phyloP scores from a whole-genome alignment of 805 yeast species.

The Candida parachauliodes region DNA sequence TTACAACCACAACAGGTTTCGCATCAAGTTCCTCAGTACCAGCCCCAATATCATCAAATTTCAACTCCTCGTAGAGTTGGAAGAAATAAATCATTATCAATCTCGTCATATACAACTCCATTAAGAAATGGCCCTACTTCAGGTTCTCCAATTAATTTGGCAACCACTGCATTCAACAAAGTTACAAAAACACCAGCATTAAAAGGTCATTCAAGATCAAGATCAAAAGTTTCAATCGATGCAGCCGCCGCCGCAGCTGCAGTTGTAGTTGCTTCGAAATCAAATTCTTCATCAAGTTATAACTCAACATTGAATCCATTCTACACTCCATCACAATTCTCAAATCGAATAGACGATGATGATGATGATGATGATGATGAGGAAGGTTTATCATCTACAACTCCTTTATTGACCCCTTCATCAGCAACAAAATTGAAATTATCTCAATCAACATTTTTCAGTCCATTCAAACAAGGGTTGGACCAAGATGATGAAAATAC shows the following conservation, averaged over 20 bases:
- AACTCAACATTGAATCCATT: conserved; percentile 24
- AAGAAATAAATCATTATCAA: conserved; percentile 32
- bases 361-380: conserved; percentile 22
- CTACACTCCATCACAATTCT: conserved; percentile 24
- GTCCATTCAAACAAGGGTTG: conserved; percentile 13
- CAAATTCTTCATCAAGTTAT: conserved; percentile 9
- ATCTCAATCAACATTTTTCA: conserved; percentile 12
- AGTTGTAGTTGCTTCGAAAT: conserved; percentile 12
- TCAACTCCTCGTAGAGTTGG: conserved; percentile 34
- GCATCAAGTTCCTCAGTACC: conserved; percentile 8
- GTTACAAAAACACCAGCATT: conserved; percentile 36
- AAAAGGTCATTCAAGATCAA: conserved; percentile 37
- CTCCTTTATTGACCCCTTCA: conserved; percentile 20
- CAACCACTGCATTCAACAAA: conserved; percentile 16
- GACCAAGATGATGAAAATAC: conserved; percentile 40
- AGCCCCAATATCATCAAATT: conserved; percentile 11
- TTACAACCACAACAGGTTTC: background rate
- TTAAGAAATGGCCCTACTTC: conserved; percentile 17
- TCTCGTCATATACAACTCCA: conserved; percentile 36
- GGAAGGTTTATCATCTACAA: conserved; percentile 11
- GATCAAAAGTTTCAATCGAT: conserved; percentile 39
- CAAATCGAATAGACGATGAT: conserved; percentile 21
- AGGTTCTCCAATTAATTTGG: conserved; percentile 22
- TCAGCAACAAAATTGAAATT: conserved; percentile 2
- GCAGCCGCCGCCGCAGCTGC: conserved; percentile 17